Conservation (phyloP, 306 rosid species). For the Ochetophila trinervis region DNA sequence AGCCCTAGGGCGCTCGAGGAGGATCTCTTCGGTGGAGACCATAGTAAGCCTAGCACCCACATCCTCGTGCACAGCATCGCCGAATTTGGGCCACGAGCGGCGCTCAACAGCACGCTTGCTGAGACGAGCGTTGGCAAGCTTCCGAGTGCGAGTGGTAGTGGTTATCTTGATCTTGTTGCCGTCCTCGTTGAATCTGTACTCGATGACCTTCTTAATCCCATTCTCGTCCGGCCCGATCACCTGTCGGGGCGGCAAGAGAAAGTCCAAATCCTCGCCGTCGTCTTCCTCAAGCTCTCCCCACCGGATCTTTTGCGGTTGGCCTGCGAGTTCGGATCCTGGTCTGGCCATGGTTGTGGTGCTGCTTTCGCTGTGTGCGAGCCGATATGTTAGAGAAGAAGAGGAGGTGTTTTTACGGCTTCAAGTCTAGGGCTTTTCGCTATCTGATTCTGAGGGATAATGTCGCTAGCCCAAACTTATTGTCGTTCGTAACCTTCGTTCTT, state of each 20-base stretch:
- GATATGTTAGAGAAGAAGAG: too few species aligned
- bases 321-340: slow-evolving; percentile 13
- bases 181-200: slow-evolving; percentile 75
- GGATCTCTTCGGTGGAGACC: slow-evolving; percentile 92
- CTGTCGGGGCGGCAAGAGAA: slow-evolving; percentile 71
- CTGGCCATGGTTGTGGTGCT: slow-evolving; percentile 1
- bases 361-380: too few species aligned
- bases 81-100: slow-evolving; percentile 83
- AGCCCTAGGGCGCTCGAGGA: slow-evolving; percentile 86
- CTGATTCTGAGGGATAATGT: too few species aligned
- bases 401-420: too few species aligned
- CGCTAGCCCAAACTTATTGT: too few species aligned
- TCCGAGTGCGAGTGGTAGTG: slow-evolving; percentile 67
- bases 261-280: slow-evolving; percentile 80
- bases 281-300: slow-evolving; percentile 80
- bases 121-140: slow-evolving; percentile 54
- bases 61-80: slow-evolving; percentile 82
- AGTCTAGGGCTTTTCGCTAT: too few species aligned
- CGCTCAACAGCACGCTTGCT: slow-evolving; percentile 61
- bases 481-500: too few species aligned
- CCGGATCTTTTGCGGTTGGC: slow-evolving; percentile 35
- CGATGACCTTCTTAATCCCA: slow-evolving; percentile 70
- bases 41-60: slow-evolving; percentile 80
- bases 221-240: slow-evolving; percentile 82
- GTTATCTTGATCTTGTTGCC: slow-evolving; percentile 81